Evolutionary conservation across 2,329 filamentous ascomycete species (phyloP), one percentile per base, ranked within the genome.

Genomic region (Aspergillus piperis): DNA sequence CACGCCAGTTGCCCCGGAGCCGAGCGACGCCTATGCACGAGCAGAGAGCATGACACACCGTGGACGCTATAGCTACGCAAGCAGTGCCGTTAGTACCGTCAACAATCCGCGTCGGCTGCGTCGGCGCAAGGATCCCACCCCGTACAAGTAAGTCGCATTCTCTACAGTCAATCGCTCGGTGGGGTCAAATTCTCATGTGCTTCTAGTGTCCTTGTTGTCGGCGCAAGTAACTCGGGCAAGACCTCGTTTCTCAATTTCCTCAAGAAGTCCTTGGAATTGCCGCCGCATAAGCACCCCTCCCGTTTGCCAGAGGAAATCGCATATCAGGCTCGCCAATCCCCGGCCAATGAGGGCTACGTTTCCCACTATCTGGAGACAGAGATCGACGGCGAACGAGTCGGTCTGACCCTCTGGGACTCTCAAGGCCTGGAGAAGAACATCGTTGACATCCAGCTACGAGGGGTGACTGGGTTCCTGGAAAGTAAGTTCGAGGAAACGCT

Each of bases 401-500:
- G 95, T 8, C 80, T 99, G 66, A 99, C 95, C 0, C 80, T 99
- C 32, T 99, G 95, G 95, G 95, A 99, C 75, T 98, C 95, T 0
- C 89, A 95, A 70, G 95, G 95, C 1, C 80, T 99, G 58, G 94
- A 99, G 78, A 96, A 94, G 83, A 95, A 91, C 70, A 86, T 98
- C 38, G 92, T 97, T 54, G 95, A 98, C 75, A 85, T 98, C 66
- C 95, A 99, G 77, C 82, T 99, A 66, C 88, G 93, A 62, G 92
- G 96, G 74, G 93, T 98, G 82, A 89, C 90, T 36, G 85, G 89
- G 8, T 99, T 99, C 79, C 82, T 99, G 61, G 95, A 99, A 81
- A 94, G 90, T 81, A 98, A 98, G 77, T 99, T 99, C 69, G 94
- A 99, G 75, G 95, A 99, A 72, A 98, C 95, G 0, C 96, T 99